Percentiles rank a stretch among this genome's conserved stretches.
Evolutionary conservation across 129 eudicot species (phyloP).

Genomic region (Kitagawia praeruptora): DNA sequence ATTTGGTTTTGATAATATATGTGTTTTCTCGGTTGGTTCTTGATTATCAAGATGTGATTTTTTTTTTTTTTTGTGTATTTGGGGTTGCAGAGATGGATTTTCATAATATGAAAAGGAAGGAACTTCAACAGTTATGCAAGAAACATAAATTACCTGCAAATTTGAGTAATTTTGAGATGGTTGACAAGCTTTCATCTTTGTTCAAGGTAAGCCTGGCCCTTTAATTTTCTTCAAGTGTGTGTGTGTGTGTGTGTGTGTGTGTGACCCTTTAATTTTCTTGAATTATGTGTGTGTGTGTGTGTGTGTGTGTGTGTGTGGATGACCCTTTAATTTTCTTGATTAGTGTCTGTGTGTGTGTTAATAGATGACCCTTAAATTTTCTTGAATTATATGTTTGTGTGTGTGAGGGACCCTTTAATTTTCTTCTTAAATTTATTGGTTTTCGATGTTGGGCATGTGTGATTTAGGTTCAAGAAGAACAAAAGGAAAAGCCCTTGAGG

Average conservation of each 20-base stretch:
- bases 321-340: neutral
- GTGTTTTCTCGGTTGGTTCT: neutral
- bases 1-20: neutral
- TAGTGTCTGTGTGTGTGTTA: neutral
- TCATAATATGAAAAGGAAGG: conserved; percentile 44
- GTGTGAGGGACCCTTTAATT: neutral
- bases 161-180: conserved; percentile 56
- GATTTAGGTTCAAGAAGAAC: conserved; percentile 21
- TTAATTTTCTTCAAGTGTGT: neutral
- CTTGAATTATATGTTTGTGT: neutral
- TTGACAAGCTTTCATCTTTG: conserved; percentile 49
- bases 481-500: conserved; percentile 17
- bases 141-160: conserved; percentile 54
- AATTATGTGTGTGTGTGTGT: neutral
- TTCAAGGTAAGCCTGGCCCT: conserved; percentile 25
- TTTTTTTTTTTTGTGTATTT: neutral
- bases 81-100: conserved; percentile 58
- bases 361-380: neutral
- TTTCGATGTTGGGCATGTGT: neutral
- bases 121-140: conserved; percentile 70
- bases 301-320: neutral
- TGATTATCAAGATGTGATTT: neutral
- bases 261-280: neutral
- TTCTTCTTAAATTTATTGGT: neutral
- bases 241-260: neutral